Base-by-base conservation (phyloP, 2,329 filamentous ascomycete genomes). In the Fusarium oxysporum region DNA sequence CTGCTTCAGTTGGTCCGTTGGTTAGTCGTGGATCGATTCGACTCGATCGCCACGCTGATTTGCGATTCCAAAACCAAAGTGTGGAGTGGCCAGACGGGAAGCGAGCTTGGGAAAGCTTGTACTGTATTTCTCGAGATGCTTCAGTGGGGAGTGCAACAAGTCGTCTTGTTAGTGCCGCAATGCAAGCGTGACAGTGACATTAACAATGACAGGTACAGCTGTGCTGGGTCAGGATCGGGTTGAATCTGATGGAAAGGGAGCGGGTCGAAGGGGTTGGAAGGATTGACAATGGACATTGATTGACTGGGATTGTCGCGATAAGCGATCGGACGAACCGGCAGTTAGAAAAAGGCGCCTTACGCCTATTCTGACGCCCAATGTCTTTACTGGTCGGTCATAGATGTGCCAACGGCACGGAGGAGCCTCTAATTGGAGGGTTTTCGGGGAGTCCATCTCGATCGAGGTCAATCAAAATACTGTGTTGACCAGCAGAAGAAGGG, bases 91-190 rank as follows among this genome's bases (percentile, higher is more conserved):
- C 35, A 51, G 57, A 45, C 19, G 30, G 38, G 50, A 69, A 58
- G 58, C 58, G 65, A 69, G 33, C 66, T 69, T 69, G 65, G 66
- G 65, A 69, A 69, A 69, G 65, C 66, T 69, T 69, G 51, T 69
- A 40, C 59, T 45, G 19, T 41, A 43, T 25, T 40, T 37, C 33
- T 53, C 23, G 23, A 28, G 33, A 54, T 28, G 19, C 28, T 66
- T 33, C 48, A 35, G 23, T 28, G n/a, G 47, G 25, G 16, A 44
- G 37, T 28, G 43, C 10, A 37, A 35, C 14, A 37, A 32, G 40
- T 37, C 25, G 25, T 37, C 25, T 40, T 48, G 63, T 53, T 61
- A 47, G 47, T 47, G 43, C 44, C 48, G 25, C 21, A 50, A 47
- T 40, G 62, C 45, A 53, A 38, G 38, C 50, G 48, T 51, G 54